Conservation (phyloP, 129 eudicot species). For the Logfia minima region DNA sequence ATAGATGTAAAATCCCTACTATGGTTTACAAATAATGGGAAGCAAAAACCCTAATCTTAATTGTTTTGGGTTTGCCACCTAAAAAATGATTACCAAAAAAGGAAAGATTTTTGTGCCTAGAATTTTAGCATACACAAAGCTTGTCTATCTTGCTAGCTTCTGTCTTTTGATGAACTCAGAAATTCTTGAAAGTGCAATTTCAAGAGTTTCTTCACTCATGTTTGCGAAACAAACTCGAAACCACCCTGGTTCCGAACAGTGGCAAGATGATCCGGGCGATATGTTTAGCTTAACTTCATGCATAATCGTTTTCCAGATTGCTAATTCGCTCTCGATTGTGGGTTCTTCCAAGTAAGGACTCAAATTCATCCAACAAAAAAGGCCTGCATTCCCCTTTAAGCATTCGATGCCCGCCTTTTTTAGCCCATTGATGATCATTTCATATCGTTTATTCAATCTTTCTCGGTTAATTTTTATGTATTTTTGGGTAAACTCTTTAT, state of each 20-base stretch:
- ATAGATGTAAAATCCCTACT: slow-evolving; percentile 29
- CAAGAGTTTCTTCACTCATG: slow-evolving; percentile 84
- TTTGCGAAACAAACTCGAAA: slow-evolving; percentile 92
- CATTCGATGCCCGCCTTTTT: slow-evolving; percentile 73
- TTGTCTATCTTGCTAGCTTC: slow-evolving; percentile 28
- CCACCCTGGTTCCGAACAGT: slow-evolving; percentile 93
- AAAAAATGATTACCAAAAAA: slow-evolving; percentile 24
- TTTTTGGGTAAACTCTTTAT: slow-evolving; percentile 49
- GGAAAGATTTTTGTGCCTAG: slow-evolving; percentile 13
- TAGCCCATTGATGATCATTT: slow-evolving; percentile 66
- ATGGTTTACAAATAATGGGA: slow-evolving; percentile 25
- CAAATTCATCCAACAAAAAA: slow-evolving; percentile 94
- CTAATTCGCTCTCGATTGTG: slow-evolving; percentile 56
- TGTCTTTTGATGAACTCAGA: slow-evolving; percentile 57
- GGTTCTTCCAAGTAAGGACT: slow-evolving; percentile 55
- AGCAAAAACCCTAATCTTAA: slow-evolving; percentile 40
- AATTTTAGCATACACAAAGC: slow-evolving; percentile 21
- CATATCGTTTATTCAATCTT: slow-evolving; percentile 63
- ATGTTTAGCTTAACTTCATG: slow-evolving; percentile 70
- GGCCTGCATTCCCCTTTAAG: slow-evolving; percentile 80
- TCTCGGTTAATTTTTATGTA: slow-evolving; percentile 69
- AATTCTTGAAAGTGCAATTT: slow-evolving; percentile 69
- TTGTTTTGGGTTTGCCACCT: slow-evolving; percentile 31
- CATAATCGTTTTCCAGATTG: slow-evolving; percentile 59
- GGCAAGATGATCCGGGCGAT: slow-evolving; percentile 93